These are phyloP conservation scores for Trichoderma atroviride DNA, from an alignment of 2,329 filamentous ascomycete genomes.

Conservation along the genomic window DNA sequence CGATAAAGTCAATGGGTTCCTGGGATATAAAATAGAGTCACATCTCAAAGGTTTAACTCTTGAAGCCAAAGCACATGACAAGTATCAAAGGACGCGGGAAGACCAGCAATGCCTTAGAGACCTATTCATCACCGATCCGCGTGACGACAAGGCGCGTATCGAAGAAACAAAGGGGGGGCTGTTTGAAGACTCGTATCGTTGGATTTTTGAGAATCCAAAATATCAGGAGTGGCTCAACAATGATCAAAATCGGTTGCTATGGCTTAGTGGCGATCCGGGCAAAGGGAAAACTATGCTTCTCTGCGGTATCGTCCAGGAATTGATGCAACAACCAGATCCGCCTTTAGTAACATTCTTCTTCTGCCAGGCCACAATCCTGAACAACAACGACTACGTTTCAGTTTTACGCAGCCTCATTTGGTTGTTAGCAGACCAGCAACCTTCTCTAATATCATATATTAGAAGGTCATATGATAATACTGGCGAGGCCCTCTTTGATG, in stretches of 20 bases:
- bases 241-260: neutral
- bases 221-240: neutral
- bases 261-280: neutral
- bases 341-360: neutral
- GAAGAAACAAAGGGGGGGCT: neutral
- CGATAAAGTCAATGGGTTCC: constrained; percentile 5
- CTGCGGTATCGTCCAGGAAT: neutral
- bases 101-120: constrained; percentile 29
- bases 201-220: neutral
- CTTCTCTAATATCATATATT: constrained; percentile 40
- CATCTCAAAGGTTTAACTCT: constrained; percentile 23
- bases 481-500: constrained; percentile 43
- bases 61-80: constrained; percentile 14
- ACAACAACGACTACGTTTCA: constrained; percentile 43
- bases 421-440: constrained; percentile 41
- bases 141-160: neutral
- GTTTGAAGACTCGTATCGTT: neutral
- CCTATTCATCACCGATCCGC: constrained; percentile 25
- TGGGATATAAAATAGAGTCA: neutral
- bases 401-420: constrained; percentile 49
- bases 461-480: constrained; percentile 39
- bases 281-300: constrained; percentile 5
- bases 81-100: constrained; percentile 23
- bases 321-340: neutral
- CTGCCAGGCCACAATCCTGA: constrained; percentile 31